Base-by-base conservation (phyloP, 176 grass and related monocot species). In the Otatea glauca region DNA sequence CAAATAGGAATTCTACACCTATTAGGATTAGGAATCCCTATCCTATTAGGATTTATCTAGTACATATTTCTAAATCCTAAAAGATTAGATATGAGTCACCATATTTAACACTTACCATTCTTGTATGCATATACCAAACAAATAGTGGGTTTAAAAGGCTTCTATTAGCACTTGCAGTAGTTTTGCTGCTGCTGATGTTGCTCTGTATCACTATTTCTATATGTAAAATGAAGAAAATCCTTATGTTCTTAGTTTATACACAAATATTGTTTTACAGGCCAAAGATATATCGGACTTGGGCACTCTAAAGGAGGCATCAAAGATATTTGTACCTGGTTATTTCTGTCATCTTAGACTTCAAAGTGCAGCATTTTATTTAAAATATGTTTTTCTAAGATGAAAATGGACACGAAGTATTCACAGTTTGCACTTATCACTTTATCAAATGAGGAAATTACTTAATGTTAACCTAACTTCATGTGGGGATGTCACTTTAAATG, bases 301-400 rank as follows among this genome's bases (percentile, higher is more conserved):
- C 78, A 86, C 96, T 69, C 60, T 98, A 65, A 96, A 94, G 88
- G 88, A 95, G 77, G 96, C 91, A 75, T 94, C 91, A 66, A 98
- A 98, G 77, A 88, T 98, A 94, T 98, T 98, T 89, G 86, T 96
- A 70, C 93, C 96, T 72, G 93, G 96, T 98, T 74, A 88, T n/a
- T 89, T 82, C 58, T 71, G 43, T 69, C 74, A 84, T 41, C 69
- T 77, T 81, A 86, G 43, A 54, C 41, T 74, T 89, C 60, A 68
- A 38, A 76, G 9, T 74, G 74, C 7, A 14, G 10, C 44, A 32
- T 42, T 82, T 75, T 47, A 12, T 68, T 66, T 63, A 12, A 35
- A 14, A 25, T 44, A 37, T 79, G n/a, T 88, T 77, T 29, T 77
- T 29, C 7, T 60, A 81, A 81, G 17, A 89, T 72, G 25, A 55